Base-by-base conservation (phyloP, 2,329 filamentous ascomycete species). In the Aureobasidium melanogenum region DNA sequence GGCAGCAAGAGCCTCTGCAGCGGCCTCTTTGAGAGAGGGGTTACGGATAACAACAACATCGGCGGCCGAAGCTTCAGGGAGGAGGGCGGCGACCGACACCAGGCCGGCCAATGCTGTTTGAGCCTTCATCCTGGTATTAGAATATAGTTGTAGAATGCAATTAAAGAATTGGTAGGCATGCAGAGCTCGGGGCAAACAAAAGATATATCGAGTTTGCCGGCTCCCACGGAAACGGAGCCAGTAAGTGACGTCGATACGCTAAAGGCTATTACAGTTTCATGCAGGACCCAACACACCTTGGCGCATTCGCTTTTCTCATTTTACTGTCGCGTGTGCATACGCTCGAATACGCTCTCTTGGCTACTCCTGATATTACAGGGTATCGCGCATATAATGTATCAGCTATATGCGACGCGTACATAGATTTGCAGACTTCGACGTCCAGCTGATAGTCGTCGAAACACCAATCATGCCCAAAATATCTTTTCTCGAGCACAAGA, bases 1-100 rank as follows among this genome's bases (percentile, higher is more conserved):
- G 1, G 43, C 44, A 28, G 61, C 61, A n/a, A 62, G 54, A n/a
- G 54, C 61, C 39, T 62, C 61, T 43, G 61, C 61, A 4, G 61
- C 61, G 5, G 47, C 52, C 19, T 62, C 24, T 32, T 62, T 38
- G 30, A 51, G 14, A 26, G 61, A 59, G 26, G 61, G 61, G 54
- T 62, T 19, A 5, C 61, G 52, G n/a, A 62, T 62, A 32, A 36
- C 56, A 24, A 62, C 30, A n/a, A 62, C 34, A 10, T 30, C 30
- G 48, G 59, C 30, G 48, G 59, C 59, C 17, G 41, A 54, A 17
- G 17, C 39, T 7, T 52, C 47, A 28, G 43, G 36, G 32, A 60
- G 36, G 39, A 54, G 34, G 24, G 50, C 59, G 41, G 59, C 47
- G 19, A 41, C 39, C 41, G 59, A 61, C 30, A 41, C 59, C 38